phyloP scores from a whole-genome alignment of 2,329 filamentous ascomycete species.

The Ophiostoma novo-ulmi region DNA sequence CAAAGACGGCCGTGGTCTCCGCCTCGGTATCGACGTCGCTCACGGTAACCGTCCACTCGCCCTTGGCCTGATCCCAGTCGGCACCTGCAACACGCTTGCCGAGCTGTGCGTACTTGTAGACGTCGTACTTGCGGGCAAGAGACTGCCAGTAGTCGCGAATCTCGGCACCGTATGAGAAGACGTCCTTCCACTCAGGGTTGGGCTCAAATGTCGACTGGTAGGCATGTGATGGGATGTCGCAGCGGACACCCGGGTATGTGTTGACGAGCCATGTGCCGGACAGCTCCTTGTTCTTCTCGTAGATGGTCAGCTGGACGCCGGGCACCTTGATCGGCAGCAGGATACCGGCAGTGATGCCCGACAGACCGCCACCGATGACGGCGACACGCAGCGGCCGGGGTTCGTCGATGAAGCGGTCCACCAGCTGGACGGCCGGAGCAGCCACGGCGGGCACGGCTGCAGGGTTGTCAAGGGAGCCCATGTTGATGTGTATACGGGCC shows the following conservation, averaged over 20 bases:
- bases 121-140: slow-evolving; percentile 57
- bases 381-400: slow-evolving; percentile 49
- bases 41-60: slow-evolving; percentile 53
- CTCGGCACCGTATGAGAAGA: slow-evolving; percentile 62
- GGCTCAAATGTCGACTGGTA: slow-evolving; percentile 65
- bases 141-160: slow-evolving; percentile 63
- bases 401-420: slow-evolving; percentile 43
- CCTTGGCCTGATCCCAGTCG: slow-evolving; percentile 49
- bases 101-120: slow-evolving; percentile 55
- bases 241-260: slow-evolving; percentile 38
- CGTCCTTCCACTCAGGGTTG: slow-evolving; percentile 63
- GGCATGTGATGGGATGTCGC: slow-evolving; percentile 64
- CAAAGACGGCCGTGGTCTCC: slow-evolving; percentile 42
- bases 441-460: neutral
- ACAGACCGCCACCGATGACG: slow-evolving; percentile 59
- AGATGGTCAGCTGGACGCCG: slow-evolving; percentile 58
- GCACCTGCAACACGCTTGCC: slow-evolving; percentile 51
- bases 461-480: slow-evolving; percentile 18
- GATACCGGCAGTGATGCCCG: slow-evolving; percentile 59
- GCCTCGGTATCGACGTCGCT: slow-evolving; percentile 38
- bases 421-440: slow-evolving; percentile 26
- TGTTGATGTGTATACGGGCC: slow-evolving; percentile 7
- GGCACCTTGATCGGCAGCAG: slow-evolving; percentile 66
- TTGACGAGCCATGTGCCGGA: slow-evolving; percentile 37
- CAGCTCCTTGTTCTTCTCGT: slow-evolving; percentile 63